These are phyloP conservation scores for Candida neerlandica DNA, from an alignment of 1,139 yeast genomes.

Conservation along the genomic window DNA sequence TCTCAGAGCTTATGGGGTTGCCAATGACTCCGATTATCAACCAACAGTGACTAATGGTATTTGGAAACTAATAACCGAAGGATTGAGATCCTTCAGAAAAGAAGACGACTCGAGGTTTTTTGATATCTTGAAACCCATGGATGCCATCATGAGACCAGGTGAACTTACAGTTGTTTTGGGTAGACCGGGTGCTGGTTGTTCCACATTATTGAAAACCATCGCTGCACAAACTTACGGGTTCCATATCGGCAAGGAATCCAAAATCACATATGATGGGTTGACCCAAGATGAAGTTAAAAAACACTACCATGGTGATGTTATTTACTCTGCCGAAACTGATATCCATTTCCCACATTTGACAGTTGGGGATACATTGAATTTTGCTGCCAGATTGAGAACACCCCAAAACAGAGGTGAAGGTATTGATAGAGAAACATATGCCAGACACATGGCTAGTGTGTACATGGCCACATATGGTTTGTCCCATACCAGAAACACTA, in stretches of 20 bases:
- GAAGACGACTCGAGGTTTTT: conserved; percentile 26
- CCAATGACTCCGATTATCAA: conserved; percentile 78
- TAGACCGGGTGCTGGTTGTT: conserved; percentile 39
- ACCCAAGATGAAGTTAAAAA: conserved; percentile 48
- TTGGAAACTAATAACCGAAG: conserved; percentile 23
- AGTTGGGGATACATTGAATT: conserved; percentile 52
- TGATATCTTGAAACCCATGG: conserved; percentile 37
- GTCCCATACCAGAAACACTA: conserved; percentile 33
- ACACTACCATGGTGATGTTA: conserved; percentile 48
- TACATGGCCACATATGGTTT: conserved; percentile 46
- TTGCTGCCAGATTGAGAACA: conserved; percentile 43
- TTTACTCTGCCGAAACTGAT: conserved; percentile 55
- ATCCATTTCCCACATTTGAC: conserved; percentile 55
- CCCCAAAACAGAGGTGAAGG: conserved; percentile 39
- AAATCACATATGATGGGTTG: conserved; percentile 49
- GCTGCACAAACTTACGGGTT: conserved; percentile 38
- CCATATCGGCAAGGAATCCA: conserved; percentile 27
- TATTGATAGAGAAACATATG: conserved; percentile 39
- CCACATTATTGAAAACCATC: conserved; percentile 33
- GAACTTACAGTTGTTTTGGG: conserved; percentile 37
- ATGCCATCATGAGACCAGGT: conserved; percentile 32
- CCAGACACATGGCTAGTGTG: conserved; percentile 43
- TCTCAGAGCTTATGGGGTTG: conserved; percentile 71
- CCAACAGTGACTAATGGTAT: conserved; percentile 63
- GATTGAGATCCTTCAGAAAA: conserved; percentile 28